Conservation (phyloP, 768 basidiomycete genomes). For the Sutorius australiensis region DNA sequence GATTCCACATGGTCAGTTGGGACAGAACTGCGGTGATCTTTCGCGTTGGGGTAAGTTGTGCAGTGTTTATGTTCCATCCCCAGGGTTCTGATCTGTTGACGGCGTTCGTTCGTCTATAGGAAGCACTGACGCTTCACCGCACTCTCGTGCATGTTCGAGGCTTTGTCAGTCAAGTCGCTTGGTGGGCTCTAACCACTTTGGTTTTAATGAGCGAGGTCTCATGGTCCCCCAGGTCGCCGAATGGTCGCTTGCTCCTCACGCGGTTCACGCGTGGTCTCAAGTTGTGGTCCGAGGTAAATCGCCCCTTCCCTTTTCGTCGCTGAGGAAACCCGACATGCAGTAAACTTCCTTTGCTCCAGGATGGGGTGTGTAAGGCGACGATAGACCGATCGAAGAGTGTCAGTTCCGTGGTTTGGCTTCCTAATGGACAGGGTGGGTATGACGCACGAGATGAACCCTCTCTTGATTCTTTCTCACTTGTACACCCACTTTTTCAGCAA, state of each 20-base stretch:
- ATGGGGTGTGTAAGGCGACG: slow-evolving; percentile 47
- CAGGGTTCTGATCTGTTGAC: not conserved
- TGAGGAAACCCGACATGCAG: not conserved
- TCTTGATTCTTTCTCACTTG: not conserved
- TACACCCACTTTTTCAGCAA: slow-evolving; percentile 27
- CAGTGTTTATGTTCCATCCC: not conserved
- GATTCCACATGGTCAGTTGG: slow-evolving; percentile 34
- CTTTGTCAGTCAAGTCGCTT: slow-evolving; percentile 53
- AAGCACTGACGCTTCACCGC: slow-evolving; percentile 39
- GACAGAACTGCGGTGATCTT: slow-evolving; percentile 48
- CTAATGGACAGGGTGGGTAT: slow-evolving; percentile 41
- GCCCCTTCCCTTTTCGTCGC: too few species aligned
- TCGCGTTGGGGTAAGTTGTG: slow-evolving; percentile 38
- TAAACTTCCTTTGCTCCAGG: slow-evolving; percentile 25
- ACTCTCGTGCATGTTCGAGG: slow-evolving; percentile 47
- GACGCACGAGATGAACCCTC: not conserved
- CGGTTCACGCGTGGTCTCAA: slow-evolving; percentile 48
- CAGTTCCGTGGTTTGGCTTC: slow-evolving; percentile 49
- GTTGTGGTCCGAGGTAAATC: slow-evolving; percentile 46
- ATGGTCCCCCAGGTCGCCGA: slow-evolving; percentile 40
- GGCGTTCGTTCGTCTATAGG: slow-evolving; percentile 26
- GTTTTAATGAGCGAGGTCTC: not conserved
- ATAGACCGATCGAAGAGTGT: slow-evolving; percentile 45
- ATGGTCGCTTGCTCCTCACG: slow-evolving; percentile 42
- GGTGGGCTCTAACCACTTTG: slow-evolving; percentile 24